Evolutionary conservation across 1,284 basidiomycete genomes (phyloP), one percentile per base, ranked within the genome.

Genomic region (Apiotrichum gamsii): DNA sequence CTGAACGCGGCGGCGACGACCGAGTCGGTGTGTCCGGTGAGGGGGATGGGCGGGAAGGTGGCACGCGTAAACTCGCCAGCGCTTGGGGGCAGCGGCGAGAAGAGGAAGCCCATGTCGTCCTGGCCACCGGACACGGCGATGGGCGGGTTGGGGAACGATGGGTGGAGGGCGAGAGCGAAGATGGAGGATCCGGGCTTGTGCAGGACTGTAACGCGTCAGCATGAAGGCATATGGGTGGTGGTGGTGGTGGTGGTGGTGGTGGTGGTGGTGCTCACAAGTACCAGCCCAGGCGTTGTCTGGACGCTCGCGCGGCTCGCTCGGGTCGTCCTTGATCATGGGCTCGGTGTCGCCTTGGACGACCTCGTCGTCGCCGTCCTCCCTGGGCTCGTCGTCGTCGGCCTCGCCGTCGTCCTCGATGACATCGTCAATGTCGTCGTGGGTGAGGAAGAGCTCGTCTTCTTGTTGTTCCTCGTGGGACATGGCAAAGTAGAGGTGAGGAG

Each of bases 31-130:
- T 98, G 94, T 1, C 94, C 94, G 0, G 84, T 85, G 40, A 98
- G 78, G 65, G 83, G 85, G 39, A 84, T 85, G 34, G 97, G 77
- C 52, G 84, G 76, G 57, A 84, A 84, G 32, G 88, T 83, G 57
- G 91, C 83, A 84, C 49, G 42, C 6, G 36, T 54, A 34, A 51
- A 54, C 4, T 37, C 43, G 4, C 45, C 42, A 11, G 37, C 41
- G 6, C 32, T 20, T 11, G 51, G 41, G 9, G 69, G 64, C 18
- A 72, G 47, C 0, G 71, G 71, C 23, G 56, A 70, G 58, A 91
- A 99, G 59, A 99, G 80, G 74, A 88, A 96, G 16, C 87, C 94
- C 0, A 87, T 70, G 67, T 98, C 94, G 69, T 98, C 95, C 72
- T 95, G 91, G 21, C 91, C 94, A 24, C 95, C 95, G 1, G 88